Conservation (phyloP, 139 green algal species). For the Mesotaenium endlicherianum region DNA sequence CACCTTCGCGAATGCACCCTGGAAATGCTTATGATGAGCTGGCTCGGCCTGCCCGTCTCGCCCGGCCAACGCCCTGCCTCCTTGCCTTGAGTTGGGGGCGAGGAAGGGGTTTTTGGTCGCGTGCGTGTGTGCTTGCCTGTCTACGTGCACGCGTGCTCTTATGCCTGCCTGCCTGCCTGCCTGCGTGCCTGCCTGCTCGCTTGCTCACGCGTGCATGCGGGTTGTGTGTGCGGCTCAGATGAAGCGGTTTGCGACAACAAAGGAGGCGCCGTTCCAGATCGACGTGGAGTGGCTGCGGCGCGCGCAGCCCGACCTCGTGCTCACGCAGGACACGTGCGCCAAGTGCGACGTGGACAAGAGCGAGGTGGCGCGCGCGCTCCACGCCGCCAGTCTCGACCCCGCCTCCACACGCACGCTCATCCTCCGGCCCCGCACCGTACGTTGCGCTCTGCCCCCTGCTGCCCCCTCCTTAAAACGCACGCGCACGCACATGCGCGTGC, state of each 20-base stretch:
- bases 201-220: background rate
- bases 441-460: too few relatives aligned
- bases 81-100: too few relatives aligned
- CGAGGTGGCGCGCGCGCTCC: slow-evolving; percentile 52
- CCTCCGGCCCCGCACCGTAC: too few relatives aligned
- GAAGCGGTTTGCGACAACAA: slow-evolving; percentile 35
- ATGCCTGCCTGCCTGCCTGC: background rate
- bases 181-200: background rate
- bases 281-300: slow-evolving; percentile 69
- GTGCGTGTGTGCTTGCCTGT: background rate
- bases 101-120: too few relatives aligned
- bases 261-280: slow-evolving; percentile 52
- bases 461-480: too few relatives aligned
- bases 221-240: slow-evolving; percentile 17
- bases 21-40: too few relatives aligned
- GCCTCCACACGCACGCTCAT: too few relatives aligned
- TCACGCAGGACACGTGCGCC: slow-evolving; percentile 57
- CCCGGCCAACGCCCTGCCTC: too few relatives aligned
- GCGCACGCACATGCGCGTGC: too few relatives aligned
- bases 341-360: slow-evolving; percentile 46
- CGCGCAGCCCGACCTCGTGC: slow-evolving; percentile 67
- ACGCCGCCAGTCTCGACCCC: slow-evolving; percentile 23
- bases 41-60: too few relatives aligned
- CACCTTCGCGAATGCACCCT: too few relatives aligned
- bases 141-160: background rate